Evolutionary conservation across 2,329 filamentous ascomycete genomes (phyloP), one percentile per base, ranked within the genome.

Genomic region (Penicillium capsulatum): DNA sequence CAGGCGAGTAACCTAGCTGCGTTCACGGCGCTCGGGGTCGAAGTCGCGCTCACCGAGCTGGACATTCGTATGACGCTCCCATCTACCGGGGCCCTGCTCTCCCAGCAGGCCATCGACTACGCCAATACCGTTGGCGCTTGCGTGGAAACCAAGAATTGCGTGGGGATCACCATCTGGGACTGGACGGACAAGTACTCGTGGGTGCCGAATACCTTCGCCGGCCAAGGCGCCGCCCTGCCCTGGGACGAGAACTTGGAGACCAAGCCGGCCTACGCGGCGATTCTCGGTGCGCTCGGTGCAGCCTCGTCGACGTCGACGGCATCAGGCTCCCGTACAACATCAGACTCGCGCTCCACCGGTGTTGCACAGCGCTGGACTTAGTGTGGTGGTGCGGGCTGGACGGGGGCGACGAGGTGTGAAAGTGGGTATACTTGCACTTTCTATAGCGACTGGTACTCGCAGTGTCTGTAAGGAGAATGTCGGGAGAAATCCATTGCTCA

Each of bases 1-100:
- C 63, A 71, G 29, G 51, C 59, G 13, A 58, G 55, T 4, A 63
- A 65, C 15, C 65, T 73, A 50, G 51, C 58, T 16, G 56, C 60
- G 1, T 64, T 69, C 41, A 53, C 55, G 3, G 48, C 57, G 2
- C 66, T 74, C 7, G 48, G 62, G 0, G 60, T 80, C 4, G 58
- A 66, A 1, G 54, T 58, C 2, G 64, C 70, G 1, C 66, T 77
- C 4, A 53, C 57, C 1, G 61, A 61, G n/a, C 62, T 77, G 5
- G 74, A 78, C 48, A 71, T 70, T 42, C 72, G 75, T 17, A 65
- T 78, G 42, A 50, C 54, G 10, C 44, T 60, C 7, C 60, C 60
- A 2, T 48, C 58, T 2, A 56, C 56, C 6, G 38, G 38, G 20
- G 53, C 48, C 1, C 40, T 54, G 26, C 51, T 63, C 7, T 36